Evolutionary conservation across 257 asterid species (phyloP), one percentile per base, ranked within the genome.

Genomic region (Plantago ovata): DNA sequence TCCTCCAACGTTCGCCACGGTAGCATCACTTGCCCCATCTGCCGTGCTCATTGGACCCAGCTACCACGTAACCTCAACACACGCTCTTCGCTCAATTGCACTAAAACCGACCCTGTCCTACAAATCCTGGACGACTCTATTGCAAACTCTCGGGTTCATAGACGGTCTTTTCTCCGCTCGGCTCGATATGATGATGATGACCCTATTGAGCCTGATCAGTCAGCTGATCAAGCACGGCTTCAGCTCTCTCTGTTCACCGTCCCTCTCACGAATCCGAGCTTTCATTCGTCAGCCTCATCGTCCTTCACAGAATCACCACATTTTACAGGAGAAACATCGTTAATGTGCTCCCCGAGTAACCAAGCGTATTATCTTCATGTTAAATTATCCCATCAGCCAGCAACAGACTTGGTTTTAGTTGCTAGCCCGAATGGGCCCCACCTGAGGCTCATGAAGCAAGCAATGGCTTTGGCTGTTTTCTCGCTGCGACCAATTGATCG

Each of bases 1-100:
- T 84, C 96, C n/a, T 92, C 98, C 28, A 85, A 92, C 15, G 89
- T 87, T 38, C 81, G 89, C 65, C 96, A 92, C 20, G 98, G 98
- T 6, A 85, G 94, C 53, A 81, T 87, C 45, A 85, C 94, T 20
- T 92, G 98, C 77, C 96, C 96, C 39, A 82, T 92, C 38, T 92
- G 98, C 75, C 94, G 98, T 9, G 89, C 98, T 6, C 84, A 75
- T 19, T 92, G 96, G 98, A 83, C 98, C 1, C 96, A 83, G 58
- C 82, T 92, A 3, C 98, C 98, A 14, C 94, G 87, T 49, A 79
- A 80, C 79, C 60, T 85, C 10, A 75, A 75, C 1, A 13, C 71
- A 13, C 74, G 69, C 2, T 67, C 80, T 46, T 71, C 89, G 66
- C 72, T 83, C 60, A 81, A 73, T 39, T 46, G 65, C 64, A 66